phyloP scores from a whole-genome alignment of 2,329 filamentous ascomycete species.

The Pyricularia grisea region DNA sequence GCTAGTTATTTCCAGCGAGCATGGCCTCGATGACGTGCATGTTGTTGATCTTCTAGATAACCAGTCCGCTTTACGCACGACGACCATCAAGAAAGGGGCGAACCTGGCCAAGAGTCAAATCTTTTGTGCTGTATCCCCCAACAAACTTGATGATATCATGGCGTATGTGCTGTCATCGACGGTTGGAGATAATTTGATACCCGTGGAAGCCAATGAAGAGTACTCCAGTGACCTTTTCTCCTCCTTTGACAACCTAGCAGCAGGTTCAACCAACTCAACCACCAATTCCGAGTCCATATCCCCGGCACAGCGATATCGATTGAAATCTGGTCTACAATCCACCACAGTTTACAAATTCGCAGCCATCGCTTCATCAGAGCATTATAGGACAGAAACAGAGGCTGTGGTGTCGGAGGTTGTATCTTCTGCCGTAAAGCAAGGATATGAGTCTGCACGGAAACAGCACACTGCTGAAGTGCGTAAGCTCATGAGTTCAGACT shows the following conservation, averaged over 20 bases:
- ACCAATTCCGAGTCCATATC: neutral
- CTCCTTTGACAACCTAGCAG: too few relatives aligned
- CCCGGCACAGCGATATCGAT: neutral
- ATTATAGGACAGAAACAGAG: conserved; percentile 7
- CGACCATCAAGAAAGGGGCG: neutral
- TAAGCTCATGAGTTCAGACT: conserved; percentile 7
- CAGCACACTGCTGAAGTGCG: conserved; percentile 6
- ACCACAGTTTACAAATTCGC: conserved; percentile 8
- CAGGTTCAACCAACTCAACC: neutral
- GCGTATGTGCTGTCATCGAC: conserved; percentile 1
- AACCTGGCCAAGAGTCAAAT: too few relatives aligned
- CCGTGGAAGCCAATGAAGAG: neutral
- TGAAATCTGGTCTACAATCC: conserved; percentile 3
- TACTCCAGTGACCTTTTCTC: too few relatives aligned
- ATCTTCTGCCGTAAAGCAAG: conserved; percentile 1
- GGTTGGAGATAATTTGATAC: neutral
- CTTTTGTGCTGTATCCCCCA: neutral
- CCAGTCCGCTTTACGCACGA: conserved; percentile 7
- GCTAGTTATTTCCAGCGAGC: conserved; percentile 6
- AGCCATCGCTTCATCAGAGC: conserved; percentile 7
- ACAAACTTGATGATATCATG: too few relatives aligned
- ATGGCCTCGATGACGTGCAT: conserved; percentile 7
- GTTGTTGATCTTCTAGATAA: conserved; percentile 7
- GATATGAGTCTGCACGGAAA: conserved; percentile 1
- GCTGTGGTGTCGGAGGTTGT: conserved; percentile 1